Percentiles rank a stretch among this genome's conserved stretches.
phyloP scores from a whole-genome alignment of 192 early-diverging fungal genomes.

The Gamsiella multidivaricata region DNA sequence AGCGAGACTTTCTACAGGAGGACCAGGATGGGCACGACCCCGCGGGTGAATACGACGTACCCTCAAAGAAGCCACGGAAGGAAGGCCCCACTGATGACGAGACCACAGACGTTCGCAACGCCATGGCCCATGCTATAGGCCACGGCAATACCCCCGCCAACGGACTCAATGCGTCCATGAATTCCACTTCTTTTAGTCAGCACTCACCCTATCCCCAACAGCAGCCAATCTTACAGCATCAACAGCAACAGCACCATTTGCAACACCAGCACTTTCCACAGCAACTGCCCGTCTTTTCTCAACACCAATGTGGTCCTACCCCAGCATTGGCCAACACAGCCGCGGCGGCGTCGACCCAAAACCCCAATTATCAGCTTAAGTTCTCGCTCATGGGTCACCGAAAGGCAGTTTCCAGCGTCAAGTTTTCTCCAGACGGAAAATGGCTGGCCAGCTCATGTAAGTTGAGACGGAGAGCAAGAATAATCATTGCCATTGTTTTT shows the following conservation, averaged over 20 bases:
- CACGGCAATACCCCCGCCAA: not conserved
- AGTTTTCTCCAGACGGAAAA: conserved; percentile 98
- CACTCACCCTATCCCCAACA: conserved; percentile 1
- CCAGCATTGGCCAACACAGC: not conserved
- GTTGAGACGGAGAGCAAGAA: conserved; percentile 17
- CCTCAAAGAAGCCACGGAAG: conserved; percentile 41
- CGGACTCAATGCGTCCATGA: too few relatives aligned
- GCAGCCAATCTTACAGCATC: too few relatives aligned
- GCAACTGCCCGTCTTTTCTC: too few relatives aligned
- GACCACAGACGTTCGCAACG: too few relatives aligned
- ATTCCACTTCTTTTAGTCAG: too few relatives aligned
- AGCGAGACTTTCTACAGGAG: conserved; percentile 42
- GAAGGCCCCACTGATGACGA: conserved; percentile 24
- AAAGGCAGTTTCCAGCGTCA: conserved; percentile 93
- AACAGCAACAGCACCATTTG: too few relatives aligned
- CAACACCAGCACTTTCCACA: too few relatives aligned
- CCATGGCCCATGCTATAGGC: conserved; percentile 12
- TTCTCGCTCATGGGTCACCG: conserved; percentile 94
- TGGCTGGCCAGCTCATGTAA: conserved; percentile 93
- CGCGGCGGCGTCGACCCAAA: conserved; percentile 26
- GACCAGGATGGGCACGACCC: conserved; percentile 27
- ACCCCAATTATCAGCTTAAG: conserved; percentile 87
- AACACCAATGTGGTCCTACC: too few relatives aligned
- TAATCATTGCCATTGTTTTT: not conserved
- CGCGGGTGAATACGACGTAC: conserved; percentile 23